phyloP scores from a whole-genome alignment of 2,329 filamentous ascomycete genomes.

The Lizonia empirigonia region DNA sequence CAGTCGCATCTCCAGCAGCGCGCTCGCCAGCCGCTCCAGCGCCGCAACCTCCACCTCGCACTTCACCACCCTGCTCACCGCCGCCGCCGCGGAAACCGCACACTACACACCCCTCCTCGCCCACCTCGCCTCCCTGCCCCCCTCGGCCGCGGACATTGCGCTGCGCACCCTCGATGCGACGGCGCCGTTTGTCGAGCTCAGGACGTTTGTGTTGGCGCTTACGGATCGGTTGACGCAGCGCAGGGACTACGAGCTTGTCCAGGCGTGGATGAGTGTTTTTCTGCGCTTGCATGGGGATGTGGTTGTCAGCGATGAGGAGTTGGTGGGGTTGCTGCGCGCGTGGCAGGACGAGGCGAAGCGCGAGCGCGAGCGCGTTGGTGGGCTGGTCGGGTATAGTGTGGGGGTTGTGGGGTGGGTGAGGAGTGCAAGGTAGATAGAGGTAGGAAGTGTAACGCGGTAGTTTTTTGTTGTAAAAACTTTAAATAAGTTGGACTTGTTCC shows the following conservation, averaged over 20 bases:
- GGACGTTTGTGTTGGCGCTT: slow-evolving; percentile 80
- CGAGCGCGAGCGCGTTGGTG: slow-evolving; percentile 73
- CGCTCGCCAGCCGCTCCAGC: slow-evolving; percentile 38
- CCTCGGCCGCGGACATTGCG: slow-evolving; percentile 86
- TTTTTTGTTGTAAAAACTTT: too few species aligned
- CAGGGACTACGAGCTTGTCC: slow-evolving; percentile 88
- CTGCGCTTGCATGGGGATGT: slow-evolving; percentile 75
- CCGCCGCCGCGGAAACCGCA: slow-evolving; percentile 56
- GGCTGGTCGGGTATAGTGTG: slow-evolving; percentile 82
- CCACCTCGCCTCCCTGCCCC: slow-evolving; percentile 79
- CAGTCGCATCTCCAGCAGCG: slow-evolving; percentile 44
- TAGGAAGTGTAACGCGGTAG: too few species aligned
- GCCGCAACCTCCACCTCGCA: slow-evolving; percentile 40
- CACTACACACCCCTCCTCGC: slow-evolving; percentile 73
- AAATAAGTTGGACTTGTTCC: too few species aligned
- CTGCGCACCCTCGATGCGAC: slow-evolving; percentile 73
- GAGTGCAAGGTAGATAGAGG: slow-evolving; percentile 46
- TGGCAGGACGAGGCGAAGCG: slow-evolving; percentile 76
- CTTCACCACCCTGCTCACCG: slow-evolving; percentile 58
- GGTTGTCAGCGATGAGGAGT: slow-evolving; percentile 55
- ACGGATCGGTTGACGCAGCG: slow-evolving; percentile 70
- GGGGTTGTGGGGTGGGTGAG: slow-evolving; percentile 85
- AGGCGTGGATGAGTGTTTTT: slow-evolving; percentile 98
- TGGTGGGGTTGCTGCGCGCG: slow-evolving; percentile 65
- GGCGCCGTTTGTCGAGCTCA: slow-evolving; percentile 69